These are phyloP conservation scores for Annona cherimola DNA, from an alignment of 164 flowering plant genomes.

Conservation along the genomic window DNA sequence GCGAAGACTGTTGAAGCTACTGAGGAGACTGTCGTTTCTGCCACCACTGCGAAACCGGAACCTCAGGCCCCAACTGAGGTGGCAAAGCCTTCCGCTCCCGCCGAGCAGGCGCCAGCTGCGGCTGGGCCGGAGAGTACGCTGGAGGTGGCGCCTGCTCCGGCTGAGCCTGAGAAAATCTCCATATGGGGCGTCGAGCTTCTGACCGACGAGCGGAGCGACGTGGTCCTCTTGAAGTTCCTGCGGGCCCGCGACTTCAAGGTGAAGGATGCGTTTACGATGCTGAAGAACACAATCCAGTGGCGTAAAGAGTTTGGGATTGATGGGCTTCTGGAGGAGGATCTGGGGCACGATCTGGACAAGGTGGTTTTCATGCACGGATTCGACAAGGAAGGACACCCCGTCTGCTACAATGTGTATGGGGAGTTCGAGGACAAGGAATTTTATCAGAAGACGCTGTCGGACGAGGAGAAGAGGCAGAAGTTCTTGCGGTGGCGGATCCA, in stretches of 20 bases:
- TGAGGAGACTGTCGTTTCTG: slow-evolving; percentile 54
- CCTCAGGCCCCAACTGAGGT: background rate
- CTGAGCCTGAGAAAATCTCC: slow-evolving; percentile 56
- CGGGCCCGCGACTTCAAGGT: slow-evolving; percentile 88
- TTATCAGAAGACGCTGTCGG: slow-evolving; percentile 54
- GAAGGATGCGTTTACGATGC: slow-evolving; percentile 75
- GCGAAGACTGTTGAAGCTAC: slow-evolving; percentile 71
- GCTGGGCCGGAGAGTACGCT: slow-evolving; percentile 16
- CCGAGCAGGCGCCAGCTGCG: slow-evolving; percentile 10
- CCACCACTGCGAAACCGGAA: slow-evolving; percentile 20
- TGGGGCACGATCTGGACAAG: slow-evolving; percentile 53
- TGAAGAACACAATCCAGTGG: slow-evolving; percentile 73
- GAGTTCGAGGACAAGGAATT: slow-evolving; percentile 75
- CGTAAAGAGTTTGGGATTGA: slow-evolving; percentile 72
- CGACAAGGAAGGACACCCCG: slow-evolving; percentile 79
- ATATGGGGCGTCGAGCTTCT: slow-evolving; percentile 77
- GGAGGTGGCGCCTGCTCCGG: slow-evolving; percentile 14
- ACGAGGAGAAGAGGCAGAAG: slow-evolving; percentile 63
- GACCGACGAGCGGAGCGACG: slow-evolving; percentile 59
- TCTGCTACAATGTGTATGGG: slow-evolving; percentile 82
- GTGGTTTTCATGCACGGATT: slow-evolving; percentile 70
- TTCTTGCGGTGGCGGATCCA: slow-evolving; percentile 77
- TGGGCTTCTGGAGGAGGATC: slow-evolving; percentile 50
- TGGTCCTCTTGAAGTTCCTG: slow-evolving; percentile 70
- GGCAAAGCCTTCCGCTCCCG: background rate